These are phyloP conservation scores for Lachancea dasiensis DNA, from an alignment of 805 yeast species.

Conservation along the genomic window DNA sequence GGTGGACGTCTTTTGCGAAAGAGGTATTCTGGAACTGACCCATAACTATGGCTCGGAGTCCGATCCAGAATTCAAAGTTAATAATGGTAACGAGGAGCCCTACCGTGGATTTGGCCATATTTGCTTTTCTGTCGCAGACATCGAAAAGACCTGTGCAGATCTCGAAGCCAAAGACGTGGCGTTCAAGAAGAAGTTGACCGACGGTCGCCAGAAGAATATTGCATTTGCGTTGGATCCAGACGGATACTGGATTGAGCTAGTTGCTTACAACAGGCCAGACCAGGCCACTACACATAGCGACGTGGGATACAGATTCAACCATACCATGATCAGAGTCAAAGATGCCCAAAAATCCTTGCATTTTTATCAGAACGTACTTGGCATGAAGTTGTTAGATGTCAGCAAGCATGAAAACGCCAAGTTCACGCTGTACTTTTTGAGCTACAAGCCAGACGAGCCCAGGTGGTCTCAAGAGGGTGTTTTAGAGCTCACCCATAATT, in stretches of 20 bases:
- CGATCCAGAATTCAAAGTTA: conserved; percentile 49
- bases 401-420: conserved; percentile 58
- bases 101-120: conserved; percentile 92
- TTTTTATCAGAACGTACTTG: conserved; percentile 74
- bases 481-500: conserved; percentile 88
- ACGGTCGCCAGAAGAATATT: conserved; percentile 89
- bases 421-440: conserved; percentile 83
- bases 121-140: conserved; percentile 79
- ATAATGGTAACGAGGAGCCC: conserved; percentile 81
- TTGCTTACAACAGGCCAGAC: conserved; percentile 44
- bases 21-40: conserved; percentile 77
- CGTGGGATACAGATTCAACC: conserved; percentile 51
- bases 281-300: conserved; percentile 13
- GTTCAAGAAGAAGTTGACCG: conserved; percentile 77
- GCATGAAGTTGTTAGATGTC: conserved; percentile 65
- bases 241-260: conserved; percentile 93
- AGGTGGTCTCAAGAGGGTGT: conserved; percentile 55
- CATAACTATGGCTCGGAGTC: conserved; percentile 72
- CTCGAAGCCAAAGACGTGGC: conserved; percentile 57
- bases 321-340: conserved; percentile 87
- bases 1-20: conserved; percentile 22
- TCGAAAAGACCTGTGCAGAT: conserved; percentile 51
- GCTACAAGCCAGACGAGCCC: conserved; percentile 47
- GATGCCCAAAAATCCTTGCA: conserved; percentile 71
- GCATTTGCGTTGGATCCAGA: conserved; percentile 95